Base-by-base conservation (phyloP, 768 basidiomycete genomes). In the Galerina marginata region DNA sequence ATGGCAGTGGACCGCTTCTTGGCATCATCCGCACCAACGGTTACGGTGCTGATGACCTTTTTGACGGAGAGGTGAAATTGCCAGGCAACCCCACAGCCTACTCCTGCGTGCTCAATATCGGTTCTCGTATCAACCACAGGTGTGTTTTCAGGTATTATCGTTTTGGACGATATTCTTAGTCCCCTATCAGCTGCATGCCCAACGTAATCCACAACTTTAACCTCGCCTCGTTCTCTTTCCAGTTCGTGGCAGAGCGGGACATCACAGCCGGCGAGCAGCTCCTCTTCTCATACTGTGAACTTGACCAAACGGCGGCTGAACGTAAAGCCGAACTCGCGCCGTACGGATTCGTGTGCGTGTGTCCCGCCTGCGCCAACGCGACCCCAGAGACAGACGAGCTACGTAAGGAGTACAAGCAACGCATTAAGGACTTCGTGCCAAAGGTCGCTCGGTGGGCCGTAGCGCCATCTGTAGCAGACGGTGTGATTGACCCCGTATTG, bases 51-150 rank as follows among this genome's bases (percentile, higher is more conserved):
- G 63, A 26, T 3, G 16, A 16, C 15, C 43, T 56, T 15, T 56
- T 46, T 23, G 55, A 56, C 16, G 55, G 45, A 33, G 29, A 33
- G 0, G 7, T 5, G 7, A 4, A 4, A 33, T 33, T 33, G 29
- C 29, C 29, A 5, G 29, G 29, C 7, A 33, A 33, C 29, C 29
- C 29, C 29, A 33, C 29, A 33, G 20, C 20, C 9, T 39, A 51
- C 14, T 6, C 12, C 9, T 36, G 33, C 7, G 16, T 51, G 9
- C 23, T 69, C 59, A 70, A 69, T 11, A 57, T 64, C 6, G 66
- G 74, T 49, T 74, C 75, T n/a, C 72, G 75, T 25, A 67, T 76
- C 37, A 79, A 77, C 43, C 77, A 78, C 47, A 76, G 77, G 77
- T 73, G 14, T 15, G 54, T 48, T 47, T n/a, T 50, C 14, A 33